Conservation (phyloP, 2,329 filamentous ascomycete species). For the Sporothrix humicola region DNA sequence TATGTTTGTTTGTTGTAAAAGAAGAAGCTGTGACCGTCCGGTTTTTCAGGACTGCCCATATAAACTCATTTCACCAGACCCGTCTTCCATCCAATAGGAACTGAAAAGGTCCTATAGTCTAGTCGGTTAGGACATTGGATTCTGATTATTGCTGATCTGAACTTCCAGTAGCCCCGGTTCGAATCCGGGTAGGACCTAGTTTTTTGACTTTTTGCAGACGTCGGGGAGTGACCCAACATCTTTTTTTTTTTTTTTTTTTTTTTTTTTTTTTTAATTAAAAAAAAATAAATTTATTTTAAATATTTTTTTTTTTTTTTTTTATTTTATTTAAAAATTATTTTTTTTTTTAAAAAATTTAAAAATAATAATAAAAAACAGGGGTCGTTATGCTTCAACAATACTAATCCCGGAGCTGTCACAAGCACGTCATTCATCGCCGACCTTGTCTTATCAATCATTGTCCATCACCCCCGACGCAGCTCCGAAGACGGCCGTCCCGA, state of each 20-base stretch:
- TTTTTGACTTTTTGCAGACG: background rate
- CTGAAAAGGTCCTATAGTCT: background rate
- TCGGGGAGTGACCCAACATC: too few species aligned
- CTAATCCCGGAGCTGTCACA: too few species aligned
- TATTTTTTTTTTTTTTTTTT: too few species aligned
- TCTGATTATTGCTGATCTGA: background rate
- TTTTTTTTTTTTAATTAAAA: background rate
- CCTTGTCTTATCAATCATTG: background rate
- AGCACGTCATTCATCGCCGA: background rate
- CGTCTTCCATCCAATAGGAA: background rate
- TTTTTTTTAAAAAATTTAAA: too few species aligned
- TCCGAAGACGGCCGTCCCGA: slow-evolving; percentile 2
- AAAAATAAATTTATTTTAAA: too few species aligned
- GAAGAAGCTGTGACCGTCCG: too few species aligned
- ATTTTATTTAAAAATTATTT: too few species aligned
- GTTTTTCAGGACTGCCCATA: background rate
- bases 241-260: background rate
- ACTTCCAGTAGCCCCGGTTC: background rate
- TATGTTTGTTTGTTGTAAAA: too few species aligned
- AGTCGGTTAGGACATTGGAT: background rate
- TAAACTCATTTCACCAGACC: background rate
- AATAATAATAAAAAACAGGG: too few species aligned
- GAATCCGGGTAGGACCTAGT: slow-evolving; percentile 2
- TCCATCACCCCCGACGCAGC: background rate
- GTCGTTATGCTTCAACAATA: background rate